phyloP scores from a whole-genome alignment of 1,139 yeast genomes.

The Protomyces gravidus region DNA sequence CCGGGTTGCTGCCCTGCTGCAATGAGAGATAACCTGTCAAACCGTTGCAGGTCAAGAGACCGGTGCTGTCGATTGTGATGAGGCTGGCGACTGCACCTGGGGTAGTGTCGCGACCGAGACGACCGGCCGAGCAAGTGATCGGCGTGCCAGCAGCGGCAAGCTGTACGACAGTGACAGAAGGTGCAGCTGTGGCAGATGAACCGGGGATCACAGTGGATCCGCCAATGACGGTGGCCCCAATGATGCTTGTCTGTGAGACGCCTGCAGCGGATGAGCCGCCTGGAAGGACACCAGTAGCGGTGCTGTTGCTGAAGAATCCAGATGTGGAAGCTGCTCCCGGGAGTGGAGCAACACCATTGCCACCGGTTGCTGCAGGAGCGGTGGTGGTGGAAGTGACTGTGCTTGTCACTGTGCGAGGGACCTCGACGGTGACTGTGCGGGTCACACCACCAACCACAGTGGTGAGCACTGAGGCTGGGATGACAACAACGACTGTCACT shows the following conservation, averaged over 20 bases:
- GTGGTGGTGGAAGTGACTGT: constrained; percentile 25
- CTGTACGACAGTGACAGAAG: background rate
- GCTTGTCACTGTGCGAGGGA: constrained; percentile 17
- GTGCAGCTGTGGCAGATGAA: background rate
- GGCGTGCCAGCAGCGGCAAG: background rate
- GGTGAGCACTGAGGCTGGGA: constrained; percentile 16
- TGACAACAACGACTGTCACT: constrained; percentile 14
- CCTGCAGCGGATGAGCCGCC: background rate
- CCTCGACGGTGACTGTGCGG: constrained; percentile 15
- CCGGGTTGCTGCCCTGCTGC: background rate
- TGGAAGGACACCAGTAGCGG: background rate
- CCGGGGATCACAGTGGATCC: too few species aligned
- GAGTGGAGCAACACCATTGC: background rate
- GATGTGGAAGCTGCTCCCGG: background rate
- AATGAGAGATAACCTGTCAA: background rate
- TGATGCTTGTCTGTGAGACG: background rate
- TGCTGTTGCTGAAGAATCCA: background rate
- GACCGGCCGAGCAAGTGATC: background rate
- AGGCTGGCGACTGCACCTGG: background rate
- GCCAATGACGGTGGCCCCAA: background rate
- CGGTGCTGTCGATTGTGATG: constrained; percentile 1
- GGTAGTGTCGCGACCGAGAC: background rate
- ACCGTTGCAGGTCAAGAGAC: background rate
- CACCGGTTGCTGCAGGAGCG: constrained; percentile 1
- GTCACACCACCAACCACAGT: constrained; percentile 16